phyloP scores from a whole-genome alignment of 1,139 yeast species.

The Pichia sp. region DNA sequence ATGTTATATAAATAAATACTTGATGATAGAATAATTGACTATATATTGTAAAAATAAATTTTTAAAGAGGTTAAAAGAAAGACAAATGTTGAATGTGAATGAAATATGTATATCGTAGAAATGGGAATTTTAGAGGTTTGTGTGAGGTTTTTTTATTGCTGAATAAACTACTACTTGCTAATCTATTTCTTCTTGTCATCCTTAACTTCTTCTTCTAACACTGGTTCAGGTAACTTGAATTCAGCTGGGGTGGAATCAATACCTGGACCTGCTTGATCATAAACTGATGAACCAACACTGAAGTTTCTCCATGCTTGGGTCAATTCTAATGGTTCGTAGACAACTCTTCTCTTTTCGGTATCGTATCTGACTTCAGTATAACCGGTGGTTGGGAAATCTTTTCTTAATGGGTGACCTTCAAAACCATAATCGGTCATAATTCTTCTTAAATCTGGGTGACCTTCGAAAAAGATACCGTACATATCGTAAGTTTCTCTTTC shows the following conservation, averaged over 20 bases:
- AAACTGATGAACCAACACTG: conserved; percentile 81
- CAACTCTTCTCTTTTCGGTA: conserved; percentile 87
- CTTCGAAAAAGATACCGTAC: conserved; percentile 84
- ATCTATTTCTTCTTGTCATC: conserved; percentile 39
- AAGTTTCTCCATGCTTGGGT: conserved; percentile 93
- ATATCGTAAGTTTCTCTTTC: conserved; percentile 88
- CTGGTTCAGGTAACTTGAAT: conserved; percentile 80
- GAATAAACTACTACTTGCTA: neutral
- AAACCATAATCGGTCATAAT: conserved; percentile 92
- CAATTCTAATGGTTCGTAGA: conserved; percentile 86
- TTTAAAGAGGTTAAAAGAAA: neutral
- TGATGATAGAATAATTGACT: conserved; percentile 9
- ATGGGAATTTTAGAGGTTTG: too few species aligned
- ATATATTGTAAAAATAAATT: conserved; percentile 2
- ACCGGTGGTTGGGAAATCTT: conserved; percentile 92
- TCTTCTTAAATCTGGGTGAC: conserved; percentile 88
- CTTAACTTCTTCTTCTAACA: conserved; percentile 61
- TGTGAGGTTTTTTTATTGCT: too few species aligned
- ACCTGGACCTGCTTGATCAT: conserved; percentile 94
- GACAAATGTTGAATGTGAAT: too few species aligned
- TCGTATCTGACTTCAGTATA: conserved; percentile 89
- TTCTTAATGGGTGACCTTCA: conserved; percentile 89
- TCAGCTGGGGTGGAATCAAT: conserved; percentile 77
- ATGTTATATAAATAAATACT: neutral
- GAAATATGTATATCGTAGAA: too few species aligned